Conservation (phyloP, 129 eudicot species). For the Gnaphalium uliginosum region DNA sequence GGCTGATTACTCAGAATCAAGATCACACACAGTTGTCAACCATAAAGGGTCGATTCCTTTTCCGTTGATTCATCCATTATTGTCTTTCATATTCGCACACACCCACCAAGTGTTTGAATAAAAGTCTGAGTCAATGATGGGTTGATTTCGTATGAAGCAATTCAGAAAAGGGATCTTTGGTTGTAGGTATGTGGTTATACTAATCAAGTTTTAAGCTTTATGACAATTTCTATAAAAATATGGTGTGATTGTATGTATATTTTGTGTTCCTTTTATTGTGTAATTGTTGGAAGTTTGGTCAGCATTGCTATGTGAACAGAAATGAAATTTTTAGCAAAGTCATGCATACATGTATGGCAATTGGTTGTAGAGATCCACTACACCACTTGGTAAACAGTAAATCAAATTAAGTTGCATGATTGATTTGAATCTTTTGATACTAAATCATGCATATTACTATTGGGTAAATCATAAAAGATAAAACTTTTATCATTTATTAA, state of each 20-base stretch:
- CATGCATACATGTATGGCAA: neutral
- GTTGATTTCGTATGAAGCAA: slow-evolving; percentile 10
- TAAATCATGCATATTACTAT: neutral
- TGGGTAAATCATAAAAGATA: neutral
- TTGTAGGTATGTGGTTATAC: slow-evolving; percentile 10
- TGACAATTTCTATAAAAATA: neutral
- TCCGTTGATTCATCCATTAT: neutral
- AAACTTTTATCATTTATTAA: too few relatives aligned
- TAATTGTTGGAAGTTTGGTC: slow-evolving; percentile 12
- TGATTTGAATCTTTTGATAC: slow-evolving; percentile 21
- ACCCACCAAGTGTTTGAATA: slow-evolving; percentile 28
- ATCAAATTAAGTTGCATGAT: slow-evolving; percentile 4
- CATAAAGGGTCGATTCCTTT: slow-evolving; percentile 30
- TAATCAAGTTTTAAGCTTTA: slow-evolving; percentile 4
- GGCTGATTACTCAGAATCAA: neutral
- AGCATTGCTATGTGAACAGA: slow-evolving; percentile 14
- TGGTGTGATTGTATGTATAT: neutral
- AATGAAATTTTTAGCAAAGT: neutral
- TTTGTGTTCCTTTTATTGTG: neutral
- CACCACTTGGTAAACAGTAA: neutral
- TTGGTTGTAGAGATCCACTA: slow-evolving; percentile 22
- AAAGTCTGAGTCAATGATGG: slow-evolving; percentile 17
- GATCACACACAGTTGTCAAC: slow-evolving; percentile 17
- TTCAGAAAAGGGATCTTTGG: slow-evolving; percentile 24
- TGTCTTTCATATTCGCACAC: slow-evolving; percentile 13